These are phyloP conservation scores for Tremellales sp. DNA, from an alignment of 1,284 basidiomycete species.

Conservation along the genomic window DNA sequence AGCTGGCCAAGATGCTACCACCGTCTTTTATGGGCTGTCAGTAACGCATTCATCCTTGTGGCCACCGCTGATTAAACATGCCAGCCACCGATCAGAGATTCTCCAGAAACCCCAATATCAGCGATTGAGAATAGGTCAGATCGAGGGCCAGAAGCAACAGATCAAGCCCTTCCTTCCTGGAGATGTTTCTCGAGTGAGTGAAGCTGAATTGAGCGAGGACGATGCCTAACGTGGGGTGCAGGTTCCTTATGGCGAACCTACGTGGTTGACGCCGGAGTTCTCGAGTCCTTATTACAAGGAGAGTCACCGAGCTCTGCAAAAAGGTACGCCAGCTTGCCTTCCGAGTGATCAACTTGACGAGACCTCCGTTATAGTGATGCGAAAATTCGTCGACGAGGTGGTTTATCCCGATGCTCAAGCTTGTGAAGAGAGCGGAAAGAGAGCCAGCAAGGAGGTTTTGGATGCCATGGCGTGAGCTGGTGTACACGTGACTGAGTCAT, in stretches of 20 bases:
- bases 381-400: slow-evolving; percentile 57
- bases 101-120: slow-evolving; percentile 68
- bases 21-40: slow-evolving; percentile 71
- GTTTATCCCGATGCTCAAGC: slow-evolving; percentile 55
- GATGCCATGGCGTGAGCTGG: slow-evolving; percentile 44
- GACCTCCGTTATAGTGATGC: slow-evolving; percentile 38
- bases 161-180: slow-evolving; percentile 59
- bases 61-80: background rate
- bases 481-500: background rate
- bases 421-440: slow-evolving; percentile 72
- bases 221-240: slow-evolving; percentile 22
- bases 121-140: slow-evolving; percentile 64
- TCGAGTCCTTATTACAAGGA: slow-evolving; percentile 80
- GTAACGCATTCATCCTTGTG: slow-evolving; percentile 2
- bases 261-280: slow-evolving; percentile 76
- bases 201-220: slow-evolving; percentile 4
- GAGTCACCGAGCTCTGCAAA: slow-evolving; percentile 48
- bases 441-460: slow-evolving; percentile 49
- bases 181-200: slow-evolving; percentile 51
- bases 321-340: slow-evolving; percentile 24
- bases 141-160: slow-evolving; percentile 61
- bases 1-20: slow-evolving; percentile 80
- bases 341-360: background rate
- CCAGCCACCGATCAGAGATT: slow-evolving; percentile 67
- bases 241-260: slow-evolving; percentile 79